These are phyloP conservation scores for Cajanus cajan DNA, from an alignment of 306 rosid genomes.

Conservation along the genomic window DNA sequence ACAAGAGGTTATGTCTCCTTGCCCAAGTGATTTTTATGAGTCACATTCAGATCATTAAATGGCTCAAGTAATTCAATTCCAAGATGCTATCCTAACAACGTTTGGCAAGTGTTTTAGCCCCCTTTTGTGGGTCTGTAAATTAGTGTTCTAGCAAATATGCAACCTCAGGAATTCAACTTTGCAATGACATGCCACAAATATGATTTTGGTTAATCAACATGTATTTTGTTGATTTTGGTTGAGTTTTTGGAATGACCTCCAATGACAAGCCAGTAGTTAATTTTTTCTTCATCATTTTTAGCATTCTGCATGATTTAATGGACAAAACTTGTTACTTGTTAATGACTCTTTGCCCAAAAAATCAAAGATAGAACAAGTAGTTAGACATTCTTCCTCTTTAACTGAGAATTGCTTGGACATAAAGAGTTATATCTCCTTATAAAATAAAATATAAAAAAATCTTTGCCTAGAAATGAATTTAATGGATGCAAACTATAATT, in stretches of 20 bases:
- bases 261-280: not conserved
- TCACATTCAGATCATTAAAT: constrained; percentile 75
- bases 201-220: constrained; percentile 4
- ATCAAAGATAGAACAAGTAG: no score
- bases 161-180: not conserved
- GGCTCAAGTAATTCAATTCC: not conserved
- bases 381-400: no score
- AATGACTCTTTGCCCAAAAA: not conserved
- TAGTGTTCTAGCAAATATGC: constrained; percentile 9
- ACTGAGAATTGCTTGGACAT: no score
- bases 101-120: constrained; percentile 32
- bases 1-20: constrained; percentile 88
- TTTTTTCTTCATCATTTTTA: not conserved
- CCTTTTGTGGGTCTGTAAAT: constrained; percentile 41
- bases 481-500: no score
- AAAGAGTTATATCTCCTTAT: no score
- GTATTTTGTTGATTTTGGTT: not conserved
- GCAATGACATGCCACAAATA: constrained; percentile 5
- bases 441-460: no score
- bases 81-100: not conserved
- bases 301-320: not conserved
- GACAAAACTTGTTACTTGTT: not conserved
- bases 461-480: not conserved
- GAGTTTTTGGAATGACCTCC: no score
- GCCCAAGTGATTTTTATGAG: constrained; percentile 81